Evolutionary conservation across 345 rosid species (phyloP).

Genomic region (Balakata baccata): DNA sequence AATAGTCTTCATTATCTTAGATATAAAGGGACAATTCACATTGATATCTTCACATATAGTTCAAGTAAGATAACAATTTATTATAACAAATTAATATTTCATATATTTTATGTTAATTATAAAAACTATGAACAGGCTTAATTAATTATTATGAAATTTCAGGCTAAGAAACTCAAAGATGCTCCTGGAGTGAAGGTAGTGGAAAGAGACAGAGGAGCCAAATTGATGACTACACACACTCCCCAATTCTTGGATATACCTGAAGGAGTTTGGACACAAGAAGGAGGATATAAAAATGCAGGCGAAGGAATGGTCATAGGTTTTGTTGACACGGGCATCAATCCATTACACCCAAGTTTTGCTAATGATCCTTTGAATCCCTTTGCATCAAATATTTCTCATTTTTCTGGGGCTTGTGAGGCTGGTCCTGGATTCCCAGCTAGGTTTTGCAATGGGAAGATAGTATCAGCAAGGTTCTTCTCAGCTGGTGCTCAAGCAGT

Average conservation of each 20-base stretch:
- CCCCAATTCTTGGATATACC: conserved; percentile 68
- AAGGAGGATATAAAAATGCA: conserved; percentile 41
- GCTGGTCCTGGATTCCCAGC: conserved; percentile 59
- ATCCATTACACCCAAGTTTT: conserved; percentile 77
- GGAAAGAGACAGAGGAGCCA: conserved; percentile 83
- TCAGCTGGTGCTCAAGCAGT: conserved; percentile 76
- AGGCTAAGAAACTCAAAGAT: conserved; percentile 58
- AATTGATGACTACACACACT: conserved; percentile 76
- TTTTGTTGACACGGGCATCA: conserved; percentile 74
- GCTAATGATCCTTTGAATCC: conserved; percentile 38
- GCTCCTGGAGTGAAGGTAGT: conserved; percentile 53
- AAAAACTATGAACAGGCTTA: too few relatives aligned
- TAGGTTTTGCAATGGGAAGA: conserved; percentile 72
- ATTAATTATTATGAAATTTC: background rate
- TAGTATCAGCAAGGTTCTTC: conserved; percentile 69
- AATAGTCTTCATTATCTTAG: too few relatives aligned
- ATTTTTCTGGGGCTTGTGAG: conserved; percentile 70
- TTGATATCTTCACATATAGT: too few relatives aligned
- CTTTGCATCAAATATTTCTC: conserved; percentile 39
- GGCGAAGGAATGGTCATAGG: conserved; percentile 79
- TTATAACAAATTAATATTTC: too few relatives aligned
- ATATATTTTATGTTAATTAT: too few relatives aligned
- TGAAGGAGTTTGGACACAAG: conserved; percentile 45
- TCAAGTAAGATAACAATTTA: too few relatives aligned
- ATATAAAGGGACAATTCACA: too few relatives aligned